These are phyloP conservation scores for Gaeumannomyces tritici DNA, from an alignment of 2,329 filamentous ascomycete genomes.

Conservation along the genomic window DNA sequence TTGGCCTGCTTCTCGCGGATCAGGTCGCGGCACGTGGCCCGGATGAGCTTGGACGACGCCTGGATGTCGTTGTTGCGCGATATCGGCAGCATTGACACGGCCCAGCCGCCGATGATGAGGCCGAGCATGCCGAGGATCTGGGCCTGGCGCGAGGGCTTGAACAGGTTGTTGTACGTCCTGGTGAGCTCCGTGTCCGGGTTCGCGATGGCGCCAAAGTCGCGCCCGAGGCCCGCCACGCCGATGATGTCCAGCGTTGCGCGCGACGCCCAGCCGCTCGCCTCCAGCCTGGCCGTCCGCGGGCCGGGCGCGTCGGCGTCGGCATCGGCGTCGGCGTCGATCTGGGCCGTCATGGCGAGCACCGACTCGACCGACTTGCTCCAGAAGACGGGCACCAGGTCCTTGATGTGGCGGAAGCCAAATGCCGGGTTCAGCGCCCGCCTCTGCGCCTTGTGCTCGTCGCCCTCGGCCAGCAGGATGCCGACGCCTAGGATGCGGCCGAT, in stretches of 20 bases:
- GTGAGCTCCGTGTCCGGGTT: conserved; percentile 52
- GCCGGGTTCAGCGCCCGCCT: conserved; percentile 72
- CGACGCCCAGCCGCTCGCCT: conserved; percentile 54
- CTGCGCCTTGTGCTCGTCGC: conserved; percentile 80
- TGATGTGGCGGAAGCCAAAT: conserved; percentile 79
- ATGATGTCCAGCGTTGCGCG: conserved; percentile 68
- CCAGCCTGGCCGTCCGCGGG: conserved; percentile 33
- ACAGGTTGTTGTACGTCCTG: conserved; percentile 44
- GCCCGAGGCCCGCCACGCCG: conserved; percentile 60
- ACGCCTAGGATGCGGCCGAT: conserved; percentile 58
- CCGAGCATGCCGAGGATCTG: conserved; percentile 47
- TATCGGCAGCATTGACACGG: conserved; percentile 57
- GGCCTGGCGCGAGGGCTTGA: conserved; percentile 40
- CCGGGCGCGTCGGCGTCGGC: not conserved
- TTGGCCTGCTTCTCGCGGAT: conserved; percentile 59
- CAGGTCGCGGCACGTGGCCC: conserved; percentile 56
- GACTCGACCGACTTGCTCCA: conserved; percentile 69
- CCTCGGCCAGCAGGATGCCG: conserved; percentile 72
- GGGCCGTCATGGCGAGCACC: conserved; percentile 48
- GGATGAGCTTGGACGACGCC: conserved; percentile 47
- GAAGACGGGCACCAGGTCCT: conserved; percentile 75
- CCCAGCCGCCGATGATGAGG: conserved; percentile 51
- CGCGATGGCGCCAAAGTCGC: conserved; percentile 58
- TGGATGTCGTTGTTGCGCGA: conserved; percentile 59
- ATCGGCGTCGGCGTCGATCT: conserved; percentile 24